Percentiles rank a stretch among this genome's conserved stretches.
Evolutionary conservation across 1,284 basidiomycete genomes (phyloP).

Genomic region (Veloporphyrellus conicus): DNA sequence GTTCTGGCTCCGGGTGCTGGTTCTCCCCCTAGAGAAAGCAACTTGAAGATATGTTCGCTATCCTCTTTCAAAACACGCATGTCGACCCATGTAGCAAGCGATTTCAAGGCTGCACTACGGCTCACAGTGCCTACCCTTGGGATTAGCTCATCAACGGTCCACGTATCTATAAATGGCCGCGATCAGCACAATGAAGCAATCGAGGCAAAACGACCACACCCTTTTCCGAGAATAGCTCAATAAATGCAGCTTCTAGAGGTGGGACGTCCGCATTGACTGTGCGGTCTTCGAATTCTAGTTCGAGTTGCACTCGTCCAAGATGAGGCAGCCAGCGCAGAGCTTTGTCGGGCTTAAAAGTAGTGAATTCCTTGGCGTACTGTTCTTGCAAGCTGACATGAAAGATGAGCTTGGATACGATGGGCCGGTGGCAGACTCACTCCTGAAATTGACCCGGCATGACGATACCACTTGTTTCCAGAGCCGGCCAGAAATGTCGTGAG

Average conservation of each 20-base stretch:
- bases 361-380: slow-evolving; percentile 72
- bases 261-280: slow-evolving; percentile 72
- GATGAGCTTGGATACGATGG: slow-evolving; percentile 4
- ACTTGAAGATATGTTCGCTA: slow-evolving; percentile 49
- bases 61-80: slow-evolving; percentile 75
- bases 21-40: slow-evolving; percentile 62
- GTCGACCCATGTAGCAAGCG: slow-evolving; percentile 79
- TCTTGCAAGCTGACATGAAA: slow-evolving; percentile 57
- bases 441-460: slow-evolving; percentile 81
- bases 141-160: slow-evolving; percentile 66
- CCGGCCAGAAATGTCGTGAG: slow-evolving; percentile 91
- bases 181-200: not conserved
- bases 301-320: slow-evolving; percentile 75
- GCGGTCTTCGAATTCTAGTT: slow-evolving; percentile 78
- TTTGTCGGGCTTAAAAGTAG: slow-evolving; percentile 85
- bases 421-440: slow-evolving; percentile 45
- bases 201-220: slow-evolving; percentile 34
- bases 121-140: slow-evolving; percentile 62
- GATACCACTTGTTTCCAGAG: slow-evolving; percentile 68
- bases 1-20: slow-evolving; percentile 22
- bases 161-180: slow-evolving; percentile 46
- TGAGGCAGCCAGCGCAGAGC: slow-evolving; percentile 81
- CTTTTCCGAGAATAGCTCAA: slow-evolving; percentile 78
- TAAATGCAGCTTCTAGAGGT: slow-evolving; percentile 83
- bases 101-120: slow-evolving; percentile 60